Base-by-base conservation (phyloP, 2,329 filamentous ascomycete genomes). In the Diaporthe ampelina region DNA sequence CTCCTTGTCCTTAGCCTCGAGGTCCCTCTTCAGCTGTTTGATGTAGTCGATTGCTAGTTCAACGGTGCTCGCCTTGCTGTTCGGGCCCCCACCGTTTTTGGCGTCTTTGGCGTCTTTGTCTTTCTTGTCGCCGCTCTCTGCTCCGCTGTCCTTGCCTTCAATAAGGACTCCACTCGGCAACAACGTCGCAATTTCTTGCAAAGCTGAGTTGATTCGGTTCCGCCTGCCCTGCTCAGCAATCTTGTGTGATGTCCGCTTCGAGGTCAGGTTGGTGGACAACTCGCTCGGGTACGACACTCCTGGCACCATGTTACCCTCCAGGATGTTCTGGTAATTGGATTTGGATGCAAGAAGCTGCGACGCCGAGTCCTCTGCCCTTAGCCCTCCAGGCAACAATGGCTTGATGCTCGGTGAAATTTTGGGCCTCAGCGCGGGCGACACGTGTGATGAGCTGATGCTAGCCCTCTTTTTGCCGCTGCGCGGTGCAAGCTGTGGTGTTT, bases 41-140 rank as follows among this genome's bases (percentile, higher is more conserved):
- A 99, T 98, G 81, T 98, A 98, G 73, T 95, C 93, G 79, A 98
- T 98, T 1, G 97, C 97, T 84, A 94, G 92, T 84, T 99, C 97
- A n/a, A 99, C 97, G 0, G 97, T 98, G 78, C 94, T 97, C 1
- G 97, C 97, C 83, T 98, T 99, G 84, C 95, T 98, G 79, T 93
- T 95, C 43, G 93, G 91, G 70, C 91, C 89, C 74, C 85, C 86
- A 9, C 82, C 83, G 13, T 80, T 79, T 59, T 82, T 79, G 48
- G 70, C 43, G 75, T 85, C 83, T 73, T 84, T 84, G 76, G 45
- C 24, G 21, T 50, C 45, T 10, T 48, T 48, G 75, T 85, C 83
- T 73, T 84, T 84, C 76, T 88, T 88, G 67, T 86, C 87, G 24
- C 84, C 85, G 43, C 82, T 85, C 37, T 87, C 86, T 81, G 85